Percentiles rank a stretch among this genome's conserved stretches.
phyloP scores from a whole-genome alignment of 2,329 filamentous ascomycete species.

The Ceratocystis ficicola region DNA sequence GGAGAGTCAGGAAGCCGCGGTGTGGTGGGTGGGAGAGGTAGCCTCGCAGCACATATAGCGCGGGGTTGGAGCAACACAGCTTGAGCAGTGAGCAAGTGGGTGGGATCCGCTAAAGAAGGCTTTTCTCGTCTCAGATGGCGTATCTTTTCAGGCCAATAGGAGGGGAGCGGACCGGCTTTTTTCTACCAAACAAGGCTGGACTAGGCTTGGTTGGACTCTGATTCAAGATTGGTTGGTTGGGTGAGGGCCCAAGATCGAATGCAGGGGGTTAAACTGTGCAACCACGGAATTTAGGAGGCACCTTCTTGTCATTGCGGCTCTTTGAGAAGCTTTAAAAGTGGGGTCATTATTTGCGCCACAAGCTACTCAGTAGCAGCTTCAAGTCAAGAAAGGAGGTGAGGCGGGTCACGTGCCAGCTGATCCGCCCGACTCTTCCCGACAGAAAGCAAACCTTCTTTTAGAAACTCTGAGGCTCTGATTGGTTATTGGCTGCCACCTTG shows the following conservation, averaged over 20 bases:
- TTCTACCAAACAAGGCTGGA: conserved; percentile 5
- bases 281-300: conserved; percentile 19
- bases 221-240: neutral
- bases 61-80: neutral
- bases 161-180: neutral
- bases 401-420: conserved; percentile 2
- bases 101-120: conserved; percentile 1
- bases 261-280: neutral
- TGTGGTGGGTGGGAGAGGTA: neutral
- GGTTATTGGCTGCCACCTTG: conserved; percentile 3
- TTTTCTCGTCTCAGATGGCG: neutral
- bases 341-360: conserved; percentile 8
- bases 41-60: neutral
- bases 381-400: neutral
- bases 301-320: conserved; percentile 10
- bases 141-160: neutral
- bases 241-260: neutral
- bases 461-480: conserved; percentile 21
- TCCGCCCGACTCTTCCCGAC: conserved; percentile 22
- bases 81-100: neutral
- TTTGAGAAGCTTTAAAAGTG: conserved; percentile 15
- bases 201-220: neutral
- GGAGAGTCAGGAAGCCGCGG: neutral
- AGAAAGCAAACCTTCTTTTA: neutral
- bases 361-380: neutral